phyloP scores from a whole-genome alignment of 208 protist genomes.

The Acanthamoeba triangularis region DNA sequence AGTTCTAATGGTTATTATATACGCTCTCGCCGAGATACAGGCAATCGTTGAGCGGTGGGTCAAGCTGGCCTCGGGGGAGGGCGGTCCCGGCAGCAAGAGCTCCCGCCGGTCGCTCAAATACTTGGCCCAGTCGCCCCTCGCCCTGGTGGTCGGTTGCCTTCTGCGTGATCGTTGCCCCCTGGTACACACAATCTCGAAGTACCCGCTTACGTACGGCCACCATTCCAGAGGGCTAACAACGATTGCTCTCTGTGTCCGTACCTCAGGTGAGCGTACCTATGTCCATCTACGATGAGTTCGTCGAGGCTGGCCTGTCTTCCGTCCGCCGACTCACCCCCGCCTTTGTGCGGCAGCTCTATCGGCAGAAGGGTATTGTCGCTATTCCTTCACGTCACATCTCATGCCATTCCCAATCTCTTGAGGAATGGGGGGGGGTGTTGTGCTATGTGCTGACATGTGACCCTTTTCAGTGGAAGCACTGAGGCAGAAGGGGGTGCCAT shows the following conservation, averaged over 20 bases:
- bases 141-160: conserved; percentile 2
- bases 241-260: not conserved
- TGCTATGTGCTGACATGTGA: not conserved
- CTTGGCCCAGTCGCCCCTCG: not conserved
- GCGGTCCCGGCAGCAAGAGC: conserved; percentile 8
- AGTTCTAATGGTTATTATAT: not conserved
- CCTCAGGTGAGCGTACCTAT: conserved; percentile 7
- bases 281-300: conserved; percentile 54
- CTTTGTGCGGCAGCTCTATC: conserved; percentile 26
- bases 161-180: conserved; percentile 12
- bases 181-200: too few relatives aligned
- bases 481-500: not conserved
- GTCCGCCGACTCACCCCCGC: conserved; percentile 17
- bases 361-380: not conserved
- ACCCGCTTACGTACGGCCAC: not conserved
- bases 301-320: not conserved
- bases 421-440: not conserved
- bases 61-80: not conserved
- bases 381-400: too few relatives aligned
- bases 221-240: not conserved
- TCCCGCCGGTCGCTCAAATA: conserved; percentile 46
- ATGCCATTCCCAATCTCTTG: not conserved
- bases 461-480: not conserved
- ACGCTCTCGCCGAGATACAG: not conserved
- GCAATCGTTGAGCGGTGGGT: conserved; percentile 41